Percentiles rank a stretch among this genome's conserved stretches.
phyloP scores from a whole-genome alignment of 2,329 filamentous ascomycete species.

The Trichoderma sp. region DNA sequence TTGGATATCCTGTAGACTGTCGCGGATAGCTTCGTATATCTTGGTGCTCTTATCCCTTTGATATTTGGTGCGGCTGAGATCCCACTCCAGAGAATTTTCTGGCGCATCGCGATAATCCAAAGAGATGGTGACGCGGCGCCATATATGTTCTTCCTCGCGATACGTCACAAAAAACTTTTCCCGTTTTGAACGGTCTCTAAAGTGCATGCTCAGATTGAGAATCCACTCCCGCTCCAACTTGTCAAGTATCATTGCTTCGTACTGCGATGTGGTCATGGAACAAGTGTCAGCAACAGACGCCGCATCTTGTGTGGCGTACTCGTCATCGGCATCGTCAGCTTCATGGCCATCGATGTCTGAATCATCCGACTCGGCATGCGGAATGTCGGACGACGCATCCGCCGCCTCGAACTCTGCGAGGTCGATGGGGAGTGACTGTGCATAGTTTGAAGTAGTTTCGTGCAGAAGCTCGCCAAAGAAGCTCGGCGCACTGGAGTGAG shows the following conservation, averaged over 20 bases:
- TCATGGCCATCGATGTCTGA: slow-evolving; percentile 8
- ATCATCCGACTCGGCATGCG: neutral
- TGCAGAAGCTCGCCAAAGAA: slow-evolving; percentile 41
- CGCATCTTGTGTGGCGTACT: slow-evolving; percentile 35
- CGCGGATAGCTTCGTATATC: slow-evolving; percentile 92
- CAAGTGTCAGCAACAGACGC: slow-evolving; percentile 47
- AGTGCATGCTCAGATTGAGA: slow-evolving; percentile 97
- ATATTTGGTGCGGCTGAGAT: slow-evolving; percentile 75
- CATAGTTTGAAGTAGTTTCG: slow-evolving; percentile 30
- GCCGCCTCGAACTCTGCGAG: slow-evolving; percentile 29
- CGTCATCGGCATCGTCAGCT: slow-evolving; percentile 15
- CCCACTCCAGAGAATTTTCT: slow-evolving; percentile 80
- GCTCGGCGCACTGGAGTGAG: slow-evolving; percentile 55
- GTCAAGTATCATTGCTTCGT: slow-evolving; percentile 70
- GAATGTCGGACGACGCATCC: neutral
- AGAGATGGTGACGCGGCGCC: slow-evolving; percentile 89
- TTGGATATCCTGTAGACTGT: slow-evolving; percentile 89
- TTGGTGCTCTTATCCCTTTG: slow-evolving; percentile 91
- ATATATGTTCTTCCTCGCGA: slow-evolving; percentile 75
- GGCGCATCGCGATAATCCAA: slow-evolving; percentile 86
- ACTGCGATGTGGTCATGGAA: slow-evolving; percentile 56
- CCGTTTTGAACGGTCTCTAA: slow-evolving; percentile 85
- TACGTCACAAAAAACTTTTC: slow-evolving; percentile 99
- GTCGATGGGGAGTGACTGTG: slow-evolving; percentile 31
- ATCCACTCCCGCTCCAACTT: slow-evolving; percentile 93